Base-by-base conservation (phyloP, 169 alveolate genomes). In the Plasmodium ovale region DNA sequence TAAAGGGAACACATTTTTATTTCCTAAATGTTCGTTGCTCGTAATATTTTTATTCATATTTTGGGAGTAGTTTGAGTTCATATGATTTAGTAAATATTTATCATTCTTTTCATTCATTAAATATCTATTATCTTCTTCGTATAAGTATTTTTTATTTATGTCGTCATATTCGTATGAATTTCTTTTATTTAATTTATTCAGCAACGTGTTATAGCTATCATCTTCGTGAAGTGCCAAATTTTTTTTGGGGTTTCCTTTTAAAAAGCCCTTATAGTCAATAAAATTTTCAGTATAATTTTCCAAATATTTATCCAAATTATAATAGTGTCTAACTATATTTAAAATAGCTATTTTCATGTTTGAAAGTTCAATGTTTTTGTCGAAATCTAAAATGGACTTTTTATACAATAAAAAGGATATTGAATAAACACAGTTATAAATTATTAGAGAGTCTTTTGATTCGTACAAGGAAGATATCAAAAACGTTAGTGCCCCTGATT, bases 281-380 rank as follows among this genome's bases (percentile, higher is more conserved):
- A 85, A 85, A 69, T 85, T 85, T 71, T 85, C 91, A 25, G 91
- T 85, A 49, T 85, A 85, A 7, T 67, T 85, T 54, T 85, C 91
- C 64, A 85, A 68, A 70, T 85, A 85, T n/a, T 21, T 85, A 49
- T 85, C 91, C 69, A 85, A 85, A 85, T 85, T 85, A 53, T 85
- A 85, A 59, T 85, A 85, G 35, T 85, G 85, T 37, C 91, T 67
- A 68, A 85, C 91, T 56, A 85, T 85, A 60, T 85, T 85, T 69
- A 85, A 69, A 85, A 85, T 85, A 35, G 91, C 91, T 68, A 85
- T 85, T 85, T 85, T 85, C 91, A 85, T 85, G 39, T 85, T 85
- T 25, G 91, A 68, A 27, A 85, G 87, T 54, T 85, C 91, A 31
- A 85, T 85, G 54, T 85, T 85, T 62, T 85, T 85, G 58, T 85